Conservation (phyloP, 2,329 filamentous ascomycete genomes). For the Colletotrichum australisinense region DNA sequence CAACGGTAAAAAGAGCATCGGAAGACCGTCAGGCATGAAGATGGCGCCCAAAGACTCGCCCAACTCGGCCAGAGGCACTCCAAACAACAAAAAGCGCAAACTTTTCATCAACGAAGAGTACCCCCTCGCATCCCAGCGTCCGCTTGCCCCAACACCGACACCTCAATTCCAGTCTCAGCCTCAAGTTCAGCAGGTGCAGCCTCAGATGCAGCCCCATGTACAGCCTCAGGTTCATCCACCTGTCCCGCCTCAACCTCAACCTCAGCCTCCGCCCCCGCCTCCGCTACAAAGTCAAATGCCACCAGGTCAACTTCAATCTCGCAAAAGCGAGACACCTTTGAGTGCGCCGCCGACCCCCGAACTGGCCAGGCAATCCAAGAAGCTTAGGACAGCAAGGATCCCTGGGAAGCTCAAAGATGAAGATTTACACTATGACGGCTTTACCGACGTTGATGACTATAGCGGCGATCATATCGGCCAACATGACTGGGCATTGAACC, state of each 20-base stretch:
- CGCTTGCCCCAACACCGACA: slow-evolving; percentile 13
- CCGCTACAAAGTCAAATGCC: neutral
- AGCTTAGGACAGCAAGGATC: slow-evolving; percentile 1
- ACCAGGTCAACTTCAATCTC: neutral
- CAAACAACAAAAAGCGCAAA: slow-evolving; percentile 46
- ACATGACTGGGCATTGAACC: slow-evolving; percentile 63
- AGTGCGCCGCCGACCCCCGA: slow-evolving; percentile 22
- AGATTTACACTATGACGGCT: slow-evolving; percentile 58
- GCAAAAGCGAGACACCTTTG: neutral
- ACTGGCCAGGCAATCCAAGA: slow-evolving; percentile 16
- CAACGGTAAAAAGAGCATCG: slow-evolving; percentile 68
- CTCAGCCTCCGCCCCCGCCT: neutral
- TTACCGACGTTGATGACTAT: slow-evolving; percentile 64
- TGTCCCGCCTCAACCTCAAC: neutral
- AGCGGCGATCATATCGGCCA: slow-evolving; percentile 56
- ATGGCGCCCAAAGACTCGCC: slow-evolving; percentile 41
- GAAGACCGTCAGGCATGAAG: slow-evolving; percentile 63
- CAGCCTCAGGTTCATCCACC: neutral
- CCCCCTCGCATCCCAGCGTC: slow-evolving; percentile 5
- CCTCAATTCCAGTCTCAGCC: neutral
- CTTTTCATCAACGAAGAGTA: slow-evolving; percentile 28
- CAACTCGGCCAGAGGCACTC: slow-evolving; percentile 39
- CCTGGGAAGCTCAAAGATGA: slow-evolving; percentile 38
- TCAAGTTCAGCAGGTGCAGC: neutral
- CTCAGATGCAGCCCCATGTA: neutral